Evolutionary conservation across 345 rosid species (phyloP).

Genomic region (Nasturtium officinale): DNA sequence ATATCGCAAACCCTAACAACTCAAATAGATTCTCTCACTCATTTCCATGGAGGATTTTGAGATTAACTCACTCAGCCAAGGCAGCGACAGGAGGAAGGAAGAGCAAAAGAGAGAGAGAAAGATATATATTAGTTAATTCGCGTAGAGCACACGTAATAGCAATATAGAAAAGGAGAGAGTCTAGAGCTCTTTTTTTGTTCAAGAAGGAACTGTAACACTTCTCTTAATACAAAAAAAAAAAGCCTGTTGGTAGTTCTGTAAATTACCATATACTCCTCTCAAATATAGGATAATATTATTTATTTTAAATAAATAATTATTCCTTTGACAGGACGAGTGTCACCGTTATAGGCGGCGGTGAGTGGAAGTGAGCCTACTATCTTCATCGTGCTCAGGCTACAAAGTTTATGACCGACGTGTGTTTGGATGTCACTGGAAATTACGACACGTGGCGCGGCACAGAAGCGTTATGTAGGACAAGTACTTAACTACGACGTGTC

Average conservation of each 20-base stretch:
- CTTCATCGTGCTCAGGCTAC: background rate
- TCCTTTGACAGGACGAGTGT: slow-evolving; percentile 35
- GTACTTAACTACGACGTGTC: too few relatives aligned
- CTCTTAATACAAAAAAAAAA: background rate
- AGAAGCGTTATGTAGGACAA: too few relatives aligned
- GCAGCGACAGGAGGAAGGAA: slow-evolving; percentile 14
- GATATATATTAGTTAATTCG: slow-evolving; percentile 45
- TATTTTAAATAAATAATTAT: background rate
- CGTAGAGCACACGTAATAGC: slow-evolving; percentile 81
- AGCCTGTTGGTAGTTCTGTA: background rate
- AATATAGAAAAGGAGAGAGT: slow-evolving; percentile 21
- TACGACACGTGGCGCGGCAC: slow-evolving; percentile 15
- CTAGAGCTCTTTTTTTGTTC: slow-evolving; percentile 21
- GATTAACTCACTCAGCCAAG: slow-evolving; percentile 18
- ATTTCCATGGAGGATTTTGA: slow-evolving; percentile 29
- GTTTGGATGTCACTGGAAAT: background rate
- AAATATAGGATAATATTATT: slow-evolving; percentile 27
- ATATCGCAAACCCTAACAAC: slow-evolving; percentile 26
- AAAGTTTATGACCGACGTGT: slow-evolving; percentile 34
- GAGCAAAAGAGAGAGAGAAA: slow-evolving; percentile 13
- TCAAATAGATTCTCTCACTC: slow-evolving; percentile 29
- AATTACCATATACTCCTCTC: slow-evolving; percentile 38
- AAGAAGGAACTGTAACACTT: slow-evolving; percentile 30
- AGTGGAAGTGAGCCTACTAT: slow-evolving; percentile 25
- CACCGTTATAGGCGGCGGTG: slow-evolving; percentile 28